A percentile compares a stretch with the other conserved stretches of the same genome.
Evolutionary conservation across 306 rosid species (phyloP).

Genomic region (Cucurbita pepo): DNA sequence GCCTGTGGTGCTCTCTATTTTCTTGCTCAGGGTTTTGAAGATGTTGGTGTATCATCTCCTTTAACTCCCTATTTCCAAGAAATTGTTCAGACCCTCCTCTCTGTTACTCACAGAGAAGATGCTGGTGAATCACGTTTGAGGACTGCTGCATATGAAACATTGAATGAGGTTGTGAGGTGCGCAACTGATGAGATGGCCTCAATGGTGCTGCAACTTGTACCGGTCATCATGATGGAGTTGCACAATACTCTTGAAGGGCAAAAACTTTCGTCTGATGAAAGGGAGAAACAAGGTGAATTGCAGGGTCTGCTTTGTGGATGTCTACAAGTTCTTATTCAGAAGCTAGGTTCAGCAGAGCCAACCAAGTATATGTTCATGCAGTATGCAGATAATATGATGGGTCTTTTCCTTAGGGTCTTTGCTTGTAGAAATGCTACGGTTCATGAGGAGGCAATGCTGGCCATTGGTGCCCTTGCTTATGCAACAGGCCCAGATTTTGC

Average conservation of each 20-base stretch:
- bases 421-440: constrained; percentile 90
- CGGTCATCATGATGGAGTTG: constrained; percentile 67
- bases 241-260: constrained; percentile 71
- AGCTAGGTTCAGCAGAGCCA: constrained; percentile 66
- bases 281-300: constrained; percentile 60
- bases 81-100: constrained; percentile 61
- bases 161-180: constrained; percentile 92
- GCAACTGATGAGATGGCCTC: constrained; percentile 76
- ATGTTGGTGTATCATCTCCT: constrained; percentile 48
- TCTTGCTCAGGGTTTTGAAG: constrained; percentile 89
- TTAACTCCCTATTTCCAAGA: constrained; percentile 72
- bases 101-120: constrained; percentile 72
- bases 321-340: constrained; percentile 86
- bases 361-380: constrained; percentile 59
- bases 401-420: constrained; percentile 69
- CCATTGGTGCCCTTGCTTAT: constrained; percentile 92
- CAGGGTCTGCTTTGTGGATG: constrained; percentile 98
- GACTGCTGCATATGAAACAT: constrained; percentile 85
- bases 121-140: constrained; percentile 84
- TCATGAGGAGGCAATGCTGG: constrained; percentile 97
- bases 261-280: constrained; percentile 54
- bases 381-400: constrained; percentile 82
- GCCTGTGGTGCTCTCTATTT: constrained; percentile 94
- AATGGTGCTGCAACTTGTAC: constrained; percentile 62
- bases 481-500: constrained; percentile 61